Base-by-base conservation (phyloP, 768 basidiomycete species). In the Sistotremastrum suecicum region DNA sequence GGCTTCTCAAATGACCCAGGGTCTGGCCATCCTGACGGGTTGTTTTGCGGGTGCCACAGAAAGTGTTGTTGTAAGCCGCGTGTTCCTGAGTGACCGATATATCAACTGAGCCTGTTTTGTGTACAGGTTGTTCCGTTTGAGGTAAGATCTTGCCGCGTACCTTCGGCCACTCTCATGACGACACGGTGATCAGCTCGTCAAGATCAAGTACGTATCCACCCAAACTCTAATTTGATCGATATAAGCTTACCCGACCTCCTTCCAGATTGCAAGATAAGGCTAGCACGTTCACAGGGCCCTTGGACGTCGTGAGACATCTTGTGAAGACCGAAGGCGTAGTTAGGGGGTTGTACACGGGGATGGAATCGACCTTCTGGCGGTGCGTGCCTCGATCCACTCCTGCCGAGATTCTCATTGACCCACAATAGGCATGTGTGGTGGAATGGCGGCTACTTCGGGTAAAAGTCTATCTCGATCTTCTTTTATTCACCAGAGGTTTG, bases 311-410 rank as follows among this genome's bases (percentile, higher is more conserved):
- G 11, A 80, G 73, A 52, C 78, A 87, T 53, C 69, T 90, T 31
- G 60, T 95, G 41, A 70, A 61, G 54, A 82, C 80, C 48, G 80
- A 88, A 34, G 94, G 94, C 31, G 42, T 84, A 3, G 64, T 97
- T 0, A 20, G 20, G 20, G 92, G 89, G 12, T 64, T 97, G 29
- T 97, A 97, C 58, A 78, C 78, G 28, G 92, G 95, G 34, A 92
- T 98, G 84, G 95, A 98, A 60, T 76, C 89, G 8, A 98, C 94
- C 2, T 94, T 97, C 66, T 97, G 94, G 94, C 76, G 92, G 87
- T 86, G 46, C 34, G 65, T 43, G 12, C 37, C 32, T n/a, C 9
- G 20, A 12, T 10, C 3, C 31, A 38, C 9, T 31, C 41, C 5
- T 35, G 31, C 10, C 3, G 5, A 32, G 36, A 37, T 31, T 48